Percentiles rank a stretch among this genome's conserved stretches.
phyloP scores from a whole-genome alignment of 495 filamentous ascomycete genomes.

The Sphaerosporella brunnea region DNA sequence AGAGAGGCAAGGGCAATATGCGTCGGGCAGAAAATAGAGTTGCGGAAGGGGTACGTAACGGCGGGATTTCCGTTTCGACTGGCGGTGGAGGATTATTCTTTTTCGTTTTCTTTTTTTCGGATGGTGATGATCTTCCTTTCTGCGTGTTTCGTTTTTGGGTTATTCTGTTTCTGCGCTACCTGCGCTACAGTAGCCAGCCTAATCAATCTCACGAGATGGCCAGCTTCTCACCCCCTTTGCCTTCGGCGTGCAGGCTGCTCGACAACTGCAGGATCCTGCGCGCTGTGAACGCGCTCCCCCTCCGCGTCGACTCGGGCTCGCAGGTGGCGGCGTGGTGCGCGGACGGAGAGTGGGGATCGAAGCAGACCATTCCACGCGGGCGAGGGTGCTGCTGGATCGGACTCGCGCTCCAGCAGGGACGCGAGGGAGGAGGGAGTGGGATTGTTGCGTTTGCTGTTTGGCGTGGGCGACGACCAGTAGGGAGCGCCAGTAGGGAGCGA shows the following conservation, averaged over 20 bases:
- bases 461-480: no score
- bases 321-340: background rate
- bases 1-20: no score
- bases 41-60: no score
- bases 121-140: no score
- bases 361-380: slow-evolving; percentile 3
- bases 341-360: slow-evolving; percentile 1
- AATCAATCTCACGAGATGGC: slow-evolving; percentile 16
- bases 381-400: slow-evolving; percentile 2
- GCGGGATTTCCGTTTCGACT: no score
- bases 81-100: background rate
- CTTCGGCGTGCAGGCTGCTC: slow-evolving; percentile 23
- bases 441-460: no score
- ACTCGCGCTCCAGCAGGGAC: background rate
- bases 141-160: no score
- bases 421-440: no score
- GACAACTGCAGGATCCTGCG: slow-evolving; percentile 21
- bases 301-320: slow-evolving; percentile 9
- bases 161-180: no score
- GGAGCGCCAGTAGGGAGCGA: no score
- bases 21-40: no score
- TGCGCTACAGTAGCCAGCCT: background rate
- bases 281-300: slow-evolving; percentile 21
- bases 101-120: background rate
- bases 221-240: slow-evolving; percentile 24